Conservation (phyloP, 257 asterid genomes). For the Henckelia pumila region DNA sequence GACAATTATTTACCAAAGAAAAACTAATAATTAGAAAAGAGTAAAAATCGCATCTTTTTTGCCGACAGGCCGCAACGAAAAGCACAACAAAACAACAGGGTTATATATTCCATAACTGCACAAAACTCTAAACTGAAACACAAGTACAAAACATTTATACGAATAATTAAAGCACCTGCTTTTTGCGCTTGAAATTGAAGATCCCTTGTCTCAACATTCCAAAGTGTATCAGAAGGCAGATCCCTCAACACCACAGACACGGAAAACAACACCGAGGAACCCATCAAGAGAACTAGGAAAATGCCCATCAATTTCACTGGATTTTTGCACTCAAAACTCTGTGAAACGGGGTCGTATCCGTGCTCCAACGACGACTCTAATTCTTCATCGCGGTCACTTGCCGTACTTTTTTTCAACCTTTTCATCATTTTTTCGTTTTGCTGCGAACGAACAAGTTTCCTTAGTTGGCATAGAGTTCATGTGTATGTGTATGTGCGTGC, state of each 20-base stretch:
- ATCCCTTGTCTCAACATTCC: constrained; percentile 48
- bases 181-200: constrained; percentile 35
- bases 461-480: background rate
- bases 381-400: constrained; percentile 23
- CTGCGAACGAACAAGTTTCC: background rate
- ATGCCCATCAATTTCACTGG: constrained; percentile 43
- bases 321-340: constrained; percentile 32
- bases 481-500: background rate
- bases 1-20: background rate
- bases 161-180: constrained; percentile 44
- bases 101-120: background rate
- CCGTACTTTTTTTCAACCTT: constrained; percentile 31
- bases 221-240: constrained; percentile 43
- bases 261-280: constrained; percentile 53
- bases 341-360: constrained; percentile 22
- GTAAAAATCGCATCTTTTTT: background rate
- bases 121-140: background rate
- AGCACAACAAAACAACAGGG: background rate
- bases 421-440: constrained; percentile 35
- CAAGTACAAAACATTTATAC: background rate
- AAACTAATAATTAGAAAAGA: constrained; percentile 13
- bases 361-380: constrained; percentile 23
- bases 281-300: constrained; percentile 41
- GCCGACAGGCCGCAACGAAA: background rate
- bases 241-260: constrained; percentile 38